Evolutionary conservation across 345 rosid genomes (phyloP).

Genomic region (Eucalyptus fibrosa): DNA sequence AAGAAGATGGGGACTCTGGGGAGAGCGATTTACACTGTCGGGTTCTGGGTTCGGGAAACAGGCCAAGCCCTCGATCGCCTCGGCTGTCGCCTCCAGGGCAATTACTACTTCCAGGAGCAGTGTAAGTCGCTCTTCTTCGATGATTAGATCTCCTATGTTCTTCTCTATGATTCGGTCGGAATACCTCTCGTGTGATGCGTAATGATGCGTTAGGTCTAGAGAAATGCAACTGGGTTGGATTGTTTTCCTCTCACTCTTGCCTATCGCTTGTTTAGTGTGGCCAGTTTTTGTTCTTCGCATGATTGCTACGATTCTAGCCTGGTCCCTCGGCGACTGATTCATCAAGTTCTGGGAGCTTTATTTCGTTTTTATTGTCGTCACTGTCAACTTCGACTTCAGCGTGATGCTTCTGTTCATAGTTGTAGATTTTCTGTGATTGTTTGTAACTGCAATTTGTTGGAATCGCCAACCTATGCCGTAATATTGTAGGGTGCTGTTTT

Average conservation of each 20-base stretch:
- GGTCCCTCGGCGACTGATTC: background rate
- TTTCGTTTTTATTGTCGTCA: background rate
- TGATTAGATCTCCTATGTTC: background rate
- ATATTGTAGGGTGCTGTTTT: background rate
- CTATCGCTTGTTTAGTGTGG: background rate
- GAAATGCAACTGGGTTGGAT: background rate
- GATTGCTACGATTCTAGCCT: background rate
- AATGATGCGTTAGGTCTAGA: background rate
- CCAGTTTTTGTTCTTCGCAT: background rate
- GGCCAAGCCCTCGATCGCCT: slow-evolving; percentile 95
- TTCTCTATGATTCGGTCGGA: background rate
- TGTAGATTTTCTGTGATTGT: background rate
- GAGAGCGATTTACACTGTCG: slow-evolving; percentile 72
- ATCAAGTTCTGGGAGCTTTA: background rate
- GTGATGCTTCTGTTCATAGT: background rate
- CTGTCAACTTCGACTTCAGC: background rate
- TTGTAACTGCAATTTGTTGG: background rate
- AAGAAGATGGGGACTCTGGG: slow-evolving; percentile 78
- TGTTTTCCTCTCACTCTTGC: background rate
- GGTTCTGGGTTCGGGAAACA: slow-evolving; percentile 95
- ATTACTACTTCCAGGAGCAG: slow-evolving; percentile 67
- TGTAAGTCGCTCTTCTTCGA: slow-evolving; percentile 22
- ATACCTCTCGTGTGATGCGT: background rate
- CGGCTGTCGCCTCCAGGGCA: slow-evolving; percentile 90
- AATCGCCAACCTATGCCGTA: background rate